Evolutionary conservation across 345 rosid species (phyloP), one percentile per base, ranked within the genome.

Genomic region (Erysimum cheiranthoides): DNA sequence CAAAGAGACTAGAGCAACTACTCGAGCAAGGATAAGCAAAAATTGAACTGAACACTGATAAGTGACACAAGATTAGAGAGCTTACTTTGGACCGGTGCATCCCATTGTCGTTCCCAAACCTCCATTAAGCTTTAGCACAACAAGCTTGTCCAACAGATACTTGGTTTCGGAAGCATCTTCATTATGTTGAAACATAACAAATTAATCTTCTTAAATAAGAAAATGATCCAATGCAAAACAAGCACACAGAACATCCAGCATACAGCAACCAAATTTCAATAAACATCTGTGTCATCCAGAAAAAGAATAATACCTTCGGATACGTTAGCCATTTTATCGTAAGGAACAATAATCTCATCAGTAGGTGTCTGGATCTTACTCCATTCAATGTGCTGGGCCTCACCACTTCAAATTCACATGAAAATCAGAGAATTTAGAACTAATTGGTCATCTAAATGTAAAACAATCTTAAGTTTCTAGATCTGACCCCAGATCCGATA

Each of bases 61-160:
- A 56, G 56, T 50, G 62, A 62, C 57, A 66, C 36, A 14, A 54
- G 35, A 73, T 10, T 35, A 71, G 71, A 57, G 21, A 0, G 49
- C 87, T 77, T 87, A 93, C 98, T 91, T 91, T 25, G 98, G 98
- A 76, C 98, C 98, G 25, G 98, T 93, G 74, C 98, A 93, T 42
- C 97, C 98, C 98, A 93, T 91, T 8, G 97, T 93, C n/a, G 97
- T 93, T 32, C 98, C 98, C 30, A 93, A 31, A 50, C 97, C 98
- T 81, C 97, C 98, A 73, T 93, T 91, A 75, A 93, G 98, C 90
- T 91, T 93, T 76, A 93, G 73, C 73, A 93, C 98, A 25, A 86
- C 98, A 36, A 93, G 97, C 52, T 91, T 93, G 72, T 93, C 94
- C 85, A 93, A 65, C 18, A 93, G 88, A 40, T 65, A 76, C 82